phyloP scores from a whole-genome alignment of 2,329 filamentous ascomycete species.

The Pestalotiopsis fici region DNA sequence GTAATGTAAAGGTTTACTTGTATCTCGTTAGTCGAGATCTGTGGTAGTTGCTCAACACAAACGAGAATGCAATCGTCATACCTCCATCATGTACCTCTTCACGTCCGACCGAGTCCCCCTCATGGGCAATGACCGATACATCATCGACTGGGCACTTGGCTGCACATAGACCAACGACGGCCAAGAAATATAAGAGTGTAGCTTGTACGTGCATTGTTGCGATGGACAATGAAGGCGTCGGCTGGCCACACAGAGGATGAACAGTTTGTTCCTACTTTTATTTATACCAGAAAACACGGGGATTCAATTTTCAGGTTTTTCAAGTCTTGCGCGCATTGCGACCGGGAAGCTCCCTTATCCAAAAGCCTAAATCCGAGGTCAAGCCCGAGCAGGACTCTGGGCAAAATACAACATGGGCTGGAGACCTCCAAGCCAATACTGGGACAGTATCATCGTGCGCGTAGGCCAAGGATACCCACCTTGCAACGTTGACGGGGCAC shows the following conservation, averaged over 20 bases:
- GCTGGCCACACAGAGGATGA: background rate
- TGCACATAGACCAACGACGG: background rate
- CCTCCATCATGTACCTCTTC: conserved; percentile 28
- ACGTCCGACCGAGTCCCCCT: conserved; percentile 26
- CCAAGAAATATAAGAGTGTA: conserved; percentile 7
- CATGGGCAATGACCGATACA: conserved; percentile 26
- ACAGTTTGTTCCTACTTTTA: background rate
- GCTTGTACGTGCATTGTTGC: conserved; percentile 1
- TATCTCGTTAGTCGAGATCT: background rate
- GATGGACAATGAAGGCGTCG: background rate
- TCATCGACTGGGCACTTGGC: conserved; percentile 24
- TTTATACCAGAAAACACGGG: background rate
- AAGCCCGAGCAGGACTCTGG: background rate
- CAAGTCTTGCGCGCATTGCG: background rate
- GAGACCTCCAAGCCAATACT: background rate
- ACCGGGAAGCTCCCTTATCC: background rate
- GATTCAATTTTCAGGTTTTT: background rate
- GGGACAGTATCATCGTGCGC: background rate
- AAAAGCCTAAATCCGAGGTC: background rate
- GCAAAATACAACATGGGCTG: background rate
- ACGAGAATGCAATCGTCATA: conserved; percentile 10
- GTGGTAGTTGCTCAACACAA: background rate
- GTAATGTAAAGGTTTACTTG: conserved; percentile 33
- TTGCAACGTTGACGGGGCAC: background rate
- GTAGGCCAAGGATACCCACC: conserved; percentile 1